Conservation (phyloP, 306 rosid genomes). For the Cicer arietinum region DNA sequence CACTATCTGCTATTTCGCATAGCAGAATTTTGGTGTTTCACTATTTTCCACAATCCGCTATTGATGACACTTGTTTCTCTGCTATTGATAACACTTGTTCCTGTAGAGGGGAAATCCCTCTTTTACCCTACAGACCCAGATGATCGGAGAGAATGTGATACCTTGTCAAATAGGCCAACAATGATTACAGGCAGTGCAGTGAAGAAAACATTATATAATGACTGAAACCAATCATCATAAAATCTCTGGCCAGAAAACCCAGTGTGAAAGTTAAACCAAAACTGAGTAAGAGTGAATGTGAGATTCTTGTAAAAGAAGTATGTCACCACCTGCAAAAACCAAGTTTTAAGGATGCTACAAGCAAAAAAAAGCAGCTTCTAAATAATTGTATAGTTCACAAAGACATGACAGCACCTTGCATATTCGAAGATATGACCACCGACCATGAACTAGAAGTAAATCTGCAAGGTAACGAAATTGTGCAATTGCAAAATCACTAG, state of each 20-base stretch:
- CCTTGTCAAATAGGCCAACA: slow-evolving; percentile 96
- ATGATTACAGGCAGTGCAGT: slow-evolving; percentile 93
- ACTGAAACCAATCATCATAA: slow-evolving; percentile 97
- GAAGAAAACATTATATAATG: slow-evolving; percentile 88
- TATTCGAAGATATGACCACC: slow-evolving; percentile 95
- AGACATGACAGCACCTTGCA: slow-evolving; percentile 74
- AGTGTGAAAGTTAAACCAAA: slow-evolving; percentile 96
- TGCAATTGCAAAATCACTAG: slow-evolving; percentile 97
- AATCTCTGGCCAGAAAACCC: slow-evolving; percentile 99
- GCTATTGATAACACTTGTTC: neutral
- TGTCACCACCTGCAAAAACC: slow-evolving; percentile 72
- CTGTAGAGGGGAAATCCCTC: neutral
- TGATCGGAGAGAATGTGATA: slow-evolving; percentile 42
- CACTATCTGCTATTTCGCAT: no score
- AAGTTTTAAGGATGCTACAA: slow-evolving; percentile 31
- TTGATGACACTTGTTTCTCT: no score
- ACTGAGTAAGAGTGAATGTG: slow-evolving; percentile 92
- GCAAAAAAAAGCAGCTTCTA: slow-evolving; percentile 5
- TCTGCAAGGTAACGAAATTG: slow-evolving; percentile 91
- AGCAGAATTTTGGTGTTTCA: no score
- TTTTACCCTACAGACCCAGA: neutral
- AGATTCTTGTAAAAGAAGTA: slow-evolving; percentile 99
- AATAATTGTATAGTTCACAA: slow-evolving; percentile 20
- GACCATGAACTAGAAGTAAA: slow-evolving; percentile 97
- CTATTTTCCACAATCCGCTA: no score